Conservation (phyloP, 2,329 filamentous ascomycete genomes). For the Penicillium sp. region DNA sequence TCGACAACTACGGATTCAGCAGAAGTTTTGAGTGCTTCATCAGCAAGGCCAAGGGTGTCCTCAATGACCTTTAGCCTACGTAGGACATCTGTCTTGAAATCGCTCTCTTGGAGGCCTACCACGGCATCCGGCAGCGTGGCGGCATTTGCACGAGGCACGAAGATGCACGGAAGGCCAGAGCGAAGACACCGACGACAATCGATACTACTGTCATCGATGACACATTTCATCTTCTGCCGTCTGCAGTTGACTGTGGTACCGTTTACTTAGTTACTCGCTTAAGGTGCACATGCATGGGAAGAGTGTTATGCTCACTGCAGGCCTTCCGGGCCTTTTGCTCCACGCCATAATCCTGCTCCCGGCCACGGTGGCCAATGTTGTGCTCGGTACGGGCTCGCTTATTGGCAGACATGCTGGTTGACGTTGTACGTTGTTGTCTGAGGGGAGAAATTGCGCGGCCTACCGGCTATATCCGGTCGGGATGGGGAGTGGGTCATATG, state of each 20-base stretch:
- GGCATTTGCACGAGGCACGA: constrained; percentile 14
- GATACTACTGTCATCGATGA: neutral
- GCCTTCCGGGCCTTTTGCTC: constrained; percentile 15
- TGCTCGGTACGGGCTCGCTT: constrained; percentile 6
- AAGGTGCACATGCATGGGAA: neutral
- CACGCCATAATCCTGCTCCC: constrained; percentile 2
- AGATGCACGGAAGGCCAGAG: constrained; percentile 11
- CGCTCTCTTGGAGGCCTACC: neutral
- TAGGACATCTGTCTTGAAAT: constrained; percentile 11
- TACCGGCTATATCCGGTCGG: no score
- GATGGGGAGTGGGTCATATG: no score
- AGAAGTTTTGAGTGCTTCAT: neutral
- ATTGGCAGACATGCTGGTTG: constrained; percentile 6
- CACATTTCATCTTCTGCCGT: constrained; percentile 14
- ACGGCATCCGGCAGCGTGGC: constrained; percentile 7
- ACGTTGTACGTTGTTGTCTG: neutral
- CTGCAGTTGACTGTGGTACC: constrained; percentile 11
- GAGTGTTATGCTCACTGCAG: constrained; percentile 8
- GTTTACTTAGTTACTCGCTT: neutral
- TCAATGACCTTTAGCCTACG: constrained; percentile 12
- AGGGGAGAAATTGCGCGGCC: neutral
- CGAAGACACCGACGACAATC: constrained; percentile 12
- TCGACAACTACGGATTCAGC: neutral
- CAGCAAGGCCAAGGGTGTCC: constrained; percentile 5
- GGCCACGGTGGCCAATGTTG: neutral